Percentiles rank a stretch among this genome's conserved stretches.
Evolutionary conservation across 106 monocot genomes (phyloP).

Genomic region (Platanthera guangdongensis): DNA sequence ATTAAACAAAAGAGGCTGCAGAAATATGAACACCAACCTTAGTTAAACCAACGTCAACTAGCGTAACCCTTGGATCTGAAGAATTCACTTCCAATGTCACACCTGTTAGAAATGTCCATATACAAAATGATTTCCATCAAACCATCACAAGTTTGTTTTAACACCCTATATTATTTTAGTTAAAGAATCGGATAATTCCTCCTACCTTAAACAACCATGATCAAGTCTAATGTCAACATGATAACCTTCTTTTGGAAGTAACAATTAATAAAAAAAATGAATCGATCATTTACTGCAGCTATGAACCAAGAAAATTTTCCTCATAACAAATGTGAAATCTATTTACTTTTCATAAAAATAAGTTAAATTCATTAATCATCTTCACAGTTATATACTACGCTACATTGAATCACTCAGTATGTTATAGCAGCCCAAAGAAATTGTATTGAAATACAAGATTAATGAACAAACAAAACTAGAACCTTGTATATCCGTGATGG

Average conservation of each 20-base stretch:
- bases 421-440: not conserved
- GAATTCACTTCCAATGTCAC: conserved; percentile 58
- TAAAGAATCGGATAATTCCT: not conserved
- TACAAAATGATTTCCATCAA: not conserved
- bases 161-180: not conserved
- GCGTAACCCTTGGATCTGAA: conserved; percentile 41
- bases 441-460: no score
- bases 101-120: conserved; percentile 32
- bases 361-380: not conserved
- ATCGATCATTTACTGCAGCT: not conserved
- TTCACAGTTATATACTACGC: not conserved
- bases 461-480: no score
- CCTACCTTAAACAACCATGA: not conserved
- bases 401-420: not conserved
- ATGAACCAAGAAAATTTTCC: not conserved
- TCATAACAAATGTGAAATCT: not conserved
- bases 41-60: conserved; percentile 87
- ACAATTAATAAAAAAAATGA: not conserved
- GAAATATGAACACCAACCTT: conserved; percentile 41
- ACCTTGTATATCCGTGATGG: no score
- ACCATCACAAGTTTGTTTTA: not conserved
- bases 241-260: not conserved
- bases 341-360: not conserved
- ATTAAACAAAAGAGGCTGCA: not conserved
- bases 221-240: not conserved